Evolutionary conservation across 495 filamentous ascomycete species (phyloP).

Genomic region (Xylaria grammica): DNA sequence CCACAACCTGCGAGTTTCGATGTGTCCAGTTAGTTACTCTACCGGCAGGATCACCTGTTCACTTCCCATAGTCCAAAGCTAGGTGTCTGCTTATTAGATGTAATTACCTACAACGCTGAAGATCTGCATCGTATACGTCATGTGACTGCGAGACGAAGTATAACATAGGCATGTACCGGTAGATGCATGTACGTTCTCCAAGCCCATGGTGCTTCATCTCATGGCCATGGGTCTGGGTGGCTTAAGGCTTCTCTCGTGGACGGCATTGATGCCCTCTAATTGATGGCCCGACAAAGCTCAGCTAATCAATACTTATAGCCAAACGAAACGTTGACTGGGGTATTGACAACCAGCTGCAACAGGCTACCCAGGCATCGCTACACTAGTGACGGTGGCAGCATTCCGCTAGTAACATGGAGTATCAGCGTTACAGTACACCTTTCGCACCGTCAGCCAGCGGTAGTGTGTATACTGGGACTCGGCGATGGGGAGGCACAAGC

Average conservation of each 20-base stretch:
- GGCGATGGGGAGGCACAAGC: neutral
- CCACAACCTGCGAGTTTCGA: no score
- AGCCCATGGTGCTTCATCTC: neutral
- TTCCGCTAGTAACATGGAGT: no score
- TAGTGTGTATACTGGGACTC: neutral
- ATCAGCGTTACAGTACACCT: no score
- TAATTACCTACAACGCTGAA: neutral
- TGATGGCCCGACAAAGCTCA: neutral
- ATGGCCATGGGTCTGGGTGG: no score
- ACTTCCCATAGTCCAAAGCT: neutral
- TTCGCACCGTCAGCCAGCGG: neutral
- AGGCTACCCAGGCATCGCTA: no score
- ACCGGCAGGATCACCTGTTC: no score
- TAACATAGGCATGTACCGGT: neutral
- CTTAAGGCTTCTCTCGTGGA: conserved; percentile 1
- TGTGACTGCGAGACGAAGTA: neutral
- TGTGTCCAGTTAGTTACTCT: no score
- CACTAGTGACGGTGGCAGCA: no score
- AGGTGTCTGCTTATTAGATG: neutral
- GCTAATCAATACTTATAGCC: no score
- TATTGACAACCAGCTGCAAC: no score
- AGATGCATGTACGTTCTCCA: conserved; percentile 4
- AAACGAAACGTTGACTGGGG: neutral
- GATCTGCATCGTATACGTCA: neutral
- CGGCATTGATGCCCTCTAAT: neutral